Percentiles rank a stretch among this genome's conserved stretches.
phyloP scores from a whole-genome alignment of 192 early-diverging fungal genomes.

The Podila minutissima region DNA sequence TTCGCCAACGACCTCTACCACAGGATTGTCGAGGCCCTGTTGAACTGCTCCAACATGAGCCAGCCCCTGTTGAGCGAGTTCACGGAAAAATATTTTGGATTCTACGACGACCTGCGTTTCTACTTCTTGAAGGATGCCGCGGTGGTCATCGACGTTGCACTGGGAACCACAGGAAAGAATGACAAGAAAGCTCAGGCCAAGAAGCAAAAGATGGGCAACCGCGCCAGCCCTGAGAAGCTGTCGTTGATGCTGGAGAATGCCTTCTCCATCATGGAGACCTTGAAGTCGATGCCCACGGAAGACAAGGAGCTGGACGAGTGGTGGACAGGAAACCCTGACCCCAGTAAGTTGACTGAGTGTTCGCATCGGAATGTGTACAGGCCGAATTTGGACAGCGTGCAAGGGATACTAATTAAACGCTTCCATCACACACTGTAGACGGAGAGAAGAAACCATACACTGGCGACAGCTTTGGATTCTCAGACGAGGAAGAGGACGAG shows the following conservation, averaged over 20 bases:
- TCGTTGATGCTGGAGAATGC: slow-evolving; percentile 63
- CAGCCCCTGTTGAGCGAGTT: slow-evolving; percentile 71
- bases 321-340: slow-evolving; percentile 68
- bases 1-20: slow-evolving; percentile 80
- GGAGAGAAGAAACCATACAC: slow-evolving; percentile 46
- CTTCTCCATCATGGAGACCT: slow-evolving; percentile 65
- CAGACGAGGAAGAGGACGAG: slow-evolving; percentile 40
- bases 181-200: slow-evolving; percentile 16
- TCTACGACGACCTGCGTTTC: slow-evolving; percentile 86
- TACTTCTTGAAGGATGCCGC: slow-evolving; percentile 81
- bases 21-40: slow-evolving; percentile 61
- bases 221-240: slow-evolving; percentile 36
- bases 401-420: too few relatives aligned
- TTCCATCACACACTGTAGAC: slow-evolving; percentile 5
- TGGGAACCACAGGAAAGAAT: slow-evolving; percentile 25
- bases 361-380: not conserved
- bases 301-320: slow-evolving; percentile 65
- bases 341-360: slow-evolving; percentile 22
- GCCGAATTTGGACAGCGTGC: too few relatives aligned
- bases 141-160: slow-evolving; percentile 48
- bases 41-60: slow-evolving; percentile 66
- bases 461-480: slow-evolving; percentile 39
- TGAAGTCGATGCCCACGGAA: slow-evolving; percentile 68
- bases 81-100: slow-evolving; percentile 75
- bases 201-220: slow-evolving; percentile 4